A percentile compares a stretch with the other conserved stretches of the same genome.
phyloP scores from a whole-genome alignment of 2,329 filamentous ascomycete species.

The Penicillium polonicum region DNA sequence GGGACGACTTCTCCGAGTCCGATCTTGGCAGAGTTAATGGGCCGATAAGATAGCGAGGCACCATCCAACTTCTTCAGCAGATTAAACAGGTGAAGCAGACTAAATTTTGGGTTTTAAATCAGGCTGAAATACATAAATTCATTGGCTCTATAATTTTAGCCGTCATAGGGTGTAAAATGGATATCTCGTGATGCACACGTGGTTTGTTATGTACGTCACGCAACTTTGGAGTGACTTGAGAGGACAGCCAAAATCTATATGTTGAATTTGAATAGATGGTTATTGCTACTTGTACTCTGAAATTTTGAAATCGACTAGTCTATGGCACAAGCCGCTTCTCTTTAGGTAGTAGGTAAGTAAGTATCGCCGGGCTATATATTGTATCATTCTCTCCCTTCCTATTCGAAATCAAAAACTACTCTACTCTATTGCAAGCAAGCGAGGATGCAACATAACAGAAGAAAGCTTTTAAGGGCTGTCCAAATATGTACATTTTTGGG shows the following conservation, averaged over 20 bases:
- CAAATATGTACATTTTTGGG: not conserved
- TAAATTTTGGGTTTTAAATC: not conserved
- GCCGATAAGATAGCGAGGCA: constrained; percentile 24
- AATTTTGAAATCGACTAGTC: too few relatives aligned
- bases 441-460: too few relatives aligned
- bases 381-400: not conserved
- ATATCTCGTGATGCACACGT: not conserved
- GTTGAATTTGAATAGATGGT: not conserved
- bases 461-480: not conserved
- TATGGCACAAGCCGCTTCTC: not conserved
- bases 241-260: not conserved
- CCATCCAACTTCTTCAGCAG: not conserved
- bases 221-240: not conserved
- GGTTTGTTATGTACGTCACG: not conserved
- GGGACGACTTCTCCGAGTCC: constrained; percentile 32
- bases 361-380: not conserved
- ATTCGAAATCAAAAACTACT: not conserved
- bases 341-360: not conserved
- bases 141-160: not conserved
- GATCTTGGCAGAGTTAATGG: constrained; percentile 24
- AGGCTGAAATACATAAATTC: not conserved
- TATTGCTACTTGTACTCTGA: too few relatives aligned
- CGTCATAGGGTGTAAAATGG: not conserved
- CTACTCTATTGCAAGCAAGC: not conserved
- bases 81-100: not conserved